phyloP scores from a whole-genome alignment of 768 basidiomycete genomes.

The Suillus ampliporus region DNA sequence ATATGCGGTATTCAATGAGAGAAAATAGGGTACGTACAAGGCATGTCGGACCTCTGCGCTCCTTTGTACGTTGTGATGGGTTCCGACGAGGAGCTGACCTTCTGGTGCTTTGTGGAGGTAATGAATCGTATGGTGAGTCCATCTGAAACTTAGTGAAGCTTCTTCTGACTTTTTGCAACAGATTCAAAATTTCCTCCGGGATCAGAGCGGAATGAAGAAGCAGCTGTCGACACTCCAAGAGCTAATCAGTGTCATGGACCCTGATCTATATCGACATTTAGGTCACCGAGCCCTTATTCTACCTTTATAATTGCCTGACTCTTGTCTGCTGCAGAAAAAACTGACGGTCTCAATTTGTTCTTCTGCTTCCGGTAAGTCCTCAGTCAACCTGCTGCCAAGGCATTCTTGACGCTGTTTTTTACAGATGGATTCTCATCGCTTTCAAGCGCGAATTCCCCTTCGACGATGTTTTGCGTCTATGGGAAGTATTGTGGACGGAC shows the following conservation, averaged over 20 bases:
- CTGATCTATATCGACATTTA: slow-evolving; percentile 90
- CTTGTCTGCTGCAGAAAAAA: slow-evolving; percentile 63
- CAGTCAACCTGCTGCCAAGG: not conserved
- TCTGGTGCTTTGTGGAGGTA: slow-evolving; percentile 95
- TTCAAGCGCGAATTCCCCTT: slow-evolving; percentile 98
- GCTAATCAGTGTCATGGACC: slow-evolving; percentile 92
- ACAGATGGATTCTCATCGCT: slow-evolving; percentile 86
- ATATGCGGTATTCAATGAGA: slow-evolving; percentile 17
- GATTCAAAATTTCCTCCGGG: slow-evolving; percentile 95
- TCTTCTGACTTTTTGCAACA: slow-evolving; percentile 36
- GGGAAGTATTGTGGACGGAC: slow-evolving; percentile 95
- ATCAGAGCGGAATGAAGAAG: slow-evolving; percentile 98
- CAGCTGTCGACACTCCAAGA: slow-evolving; percentile 90
- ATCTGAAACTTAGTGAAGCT: slow-evolving; percentile 2
- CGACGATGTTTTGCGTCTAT: slow-evolving; percentile 85
- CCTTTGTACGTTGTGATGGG: slow-evolving; percentile 93
- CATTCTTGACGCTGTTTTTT: slow-evolving; percentile 5
- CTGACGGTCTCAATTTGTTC: slow-evolving; percentile 91
- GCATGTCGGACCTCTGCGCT: slow-evolving; percentile 96
- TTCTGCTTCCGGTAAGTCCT: slow-evolving; percentile 90
- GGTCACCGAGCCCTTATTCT: slow-evolving; percentile 45
- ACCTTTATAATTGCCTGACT: slow-evolving; percentile 1
- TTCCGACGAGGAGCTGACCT: slow-evolving; percentile 88
- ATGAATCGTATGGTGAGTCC: slow-evolving; percentile 91
- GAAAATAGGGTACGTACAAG: slow-evolving; percentile 90